A percentile compares a stretch with the other conserved stretches of the same genome.
phyloP scores from a whole-genome alignment of 2,329 filamentous ascomycete species.

The Mycosphaerella sp. region DNA sequence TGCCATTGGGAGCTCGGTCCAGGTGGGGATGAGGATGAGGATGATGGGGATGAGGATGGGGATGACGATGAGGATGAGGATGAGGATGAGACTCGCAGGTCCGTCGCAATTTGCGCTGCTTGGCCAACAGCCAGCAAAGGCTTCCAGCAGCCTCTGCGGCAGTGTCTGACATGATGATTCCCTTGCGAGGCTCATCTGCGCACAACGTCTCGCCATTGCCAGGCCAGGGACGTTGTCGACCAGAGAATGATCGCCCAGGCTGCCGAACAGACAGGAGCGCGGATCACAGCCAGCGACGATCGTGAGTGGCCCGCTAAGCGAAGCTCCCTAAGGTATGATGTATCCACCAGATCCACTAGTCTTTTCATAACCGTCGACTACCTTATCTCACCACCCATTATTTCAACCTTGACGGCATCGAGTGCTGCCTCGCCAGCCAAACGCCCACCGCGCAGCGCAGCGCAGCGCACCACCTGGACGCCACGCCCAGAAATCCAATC shows the following conservation, averaged over 20 bases:
- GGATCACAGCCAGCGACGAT: neutral
- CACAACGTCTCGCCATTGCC: neutral
- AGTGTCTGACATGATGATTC: conserved; percentile 12
- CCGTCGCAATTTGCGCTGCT: neutral
- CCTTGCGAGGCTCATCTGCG: neutral
- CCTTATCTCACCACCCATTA: neutral
- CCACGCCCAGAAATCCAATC: conserved; percentile 13
- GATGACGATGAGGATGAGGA: neutral
- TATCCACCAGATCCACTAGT: too few relatives aligned
- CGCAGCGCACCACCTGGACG: conserved; percentile 3
- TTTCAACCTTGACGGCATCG: conserved; percentile 6
- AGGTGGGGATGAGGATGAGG: too few relatives aligned
- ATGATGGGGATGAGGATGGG: too few relatives aligned
- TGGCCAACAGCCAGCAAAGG: neutral
- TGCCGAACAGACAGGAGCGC: neutral
- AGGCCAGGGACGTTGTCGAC: neutral
- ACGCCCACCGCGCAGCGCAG: conserved; percentile 1
- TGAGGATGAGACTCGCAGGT: neutral
- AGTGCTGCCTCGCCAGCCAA: conserved; percentile 10
- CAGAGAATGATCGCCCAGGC: neutral
- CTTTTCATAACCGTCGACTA: too few relatives aligned
- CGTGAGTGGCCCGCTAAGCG: too few relatives aligned
- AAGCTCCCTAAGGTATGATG: too few relatives aligned
- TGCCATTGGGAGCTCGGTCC: conserved; percentile 7
- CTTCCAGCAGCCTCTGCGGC: conserved; percentile 6